Evolutionary conservation across 23 red algal species (phyloP).

Genomic region (Gracilaria domingensis): DNA sequence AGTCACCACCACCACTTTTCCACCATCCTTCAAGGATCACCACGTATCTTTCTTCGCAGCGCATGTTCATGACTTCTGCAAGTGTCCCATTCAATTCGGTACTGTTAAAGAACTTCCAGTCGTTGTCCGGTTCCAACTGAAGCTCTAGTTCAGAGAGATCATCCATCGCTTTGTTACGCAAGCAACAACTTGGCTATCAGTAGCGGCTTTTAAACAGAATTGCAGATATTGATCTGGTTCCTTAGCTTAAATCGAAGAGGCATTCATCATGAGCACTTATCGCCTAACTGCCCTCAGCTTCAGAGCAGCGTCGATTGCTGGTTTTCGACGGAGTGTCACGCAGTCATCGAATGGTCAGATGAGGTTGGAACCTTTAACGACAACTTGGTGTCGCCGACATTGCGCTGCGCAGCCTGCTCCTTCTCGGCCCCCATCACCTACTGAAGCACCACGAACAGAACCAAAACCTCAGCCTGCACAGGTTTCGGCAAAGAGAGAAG

Average conservation of each 20-base stretch:
- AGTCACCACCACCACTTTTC: too few species aligned
- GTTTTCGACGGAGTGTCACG: neutral
- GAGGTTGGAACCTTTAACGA: neutral
- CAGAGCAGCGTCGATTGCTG: neutral
- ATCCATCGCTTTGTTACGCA: neutral
- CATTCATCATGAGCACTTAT: neutral
- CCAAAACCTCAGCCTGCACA: neutral
- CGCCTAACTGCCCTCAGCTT: slow-evolving; percentile 1
- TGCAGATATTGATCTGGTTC: neutral
- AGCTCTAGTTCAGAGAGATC: neutral
- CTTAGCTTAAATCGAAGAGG: neutral
- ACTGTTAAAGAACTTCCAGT: neutral
- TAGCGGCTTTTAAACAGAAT: neutral
- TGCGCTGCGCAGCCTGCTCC: slow-evolving; percentile 15
- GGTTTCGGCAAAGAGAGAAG: neutral
- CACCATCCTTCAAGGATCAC: too few species aligned
- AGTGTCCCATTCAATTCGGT: too few species aligned
- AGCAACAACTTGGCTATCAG: neutral
- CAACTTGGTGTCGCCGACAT: neutral
- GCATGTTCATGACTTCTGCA: too few species aligned
- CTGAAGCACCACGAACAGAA: neutral
- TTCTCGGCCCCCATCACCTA: neutral
- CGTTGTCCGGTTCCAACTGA: neutral
- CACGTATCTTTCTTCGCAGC: too few species aligned
- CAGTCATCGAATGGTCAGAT: too few species aligned